Percentiles rank a stretch among this genome's conserved stretches.
Conservation (phyloP, 1,139 yeast genomes). For the Diutina scorzettiae region DNA sequence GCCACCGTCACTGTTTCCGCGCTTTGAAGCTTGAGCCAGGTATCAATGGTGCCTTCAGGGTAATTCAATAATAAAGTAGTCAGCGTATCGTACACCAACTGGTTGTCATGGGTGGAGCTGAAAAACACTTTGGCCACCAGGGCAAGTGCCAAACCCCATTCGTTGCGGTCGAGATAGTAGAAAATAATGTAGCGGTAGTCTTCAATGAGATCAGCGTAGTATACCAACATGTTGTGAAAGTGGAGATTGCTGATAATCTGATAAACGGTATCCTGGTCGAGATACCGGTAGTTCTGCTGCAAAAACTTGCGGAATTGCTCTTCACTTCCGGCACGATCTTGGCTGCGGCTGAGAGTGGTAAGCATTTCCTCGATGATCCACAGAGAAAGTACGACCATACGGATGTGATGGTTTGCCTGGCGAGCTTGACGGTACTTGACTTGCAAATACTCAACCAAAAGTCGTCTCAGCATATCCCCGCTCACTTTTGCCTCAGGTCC, state of each 20-base stretch:
- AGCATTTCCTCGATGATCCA: conserved; percentile 67
- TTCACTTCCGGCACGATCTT: conserved; percentile 7
- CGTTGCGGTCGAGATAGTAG: conserved; percentile 53
- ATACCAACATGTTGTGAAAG: conserved; percentile 48
- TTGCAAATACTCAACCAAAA: conserved; percentile 44
- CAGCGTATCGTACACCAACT: conserved; percentile 52
- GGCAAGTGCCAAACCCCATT: conserved; percentile 66
- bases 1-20: conserved; percentile 9
- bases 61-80: conserved; percentile 55
- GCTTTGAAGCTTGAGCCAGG: conserved; percentile 52
- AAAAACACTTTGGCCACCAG: conserved; percentile 21
- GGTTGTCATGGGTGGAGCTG: conserved; percentile 8
- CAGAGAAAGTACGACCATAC: conserved; percentile 52
- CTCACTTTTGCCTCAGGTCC: background rate
- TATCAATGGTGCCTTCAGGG: conserved; percentile 60
- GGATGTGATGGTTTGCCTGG: conserved; percentile 32
- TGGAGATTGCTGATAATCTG: conserved; percentile 62
- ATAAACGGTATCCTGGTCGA: conserved; percentile 60
- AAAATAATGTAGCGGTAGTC: conserved; percentile 62
- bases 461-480: conserved; percentile 5
- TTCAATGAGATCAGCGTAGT: conserved; percentile 54
- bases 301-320: conserved; percentile 26
- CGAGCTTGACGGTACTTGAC: conserved; percentile 35
- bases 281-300: conserved; percentile 27
- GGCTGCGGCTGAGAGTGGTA: conserved; percentile 16